Evolutionary conservation across 768 basidiomycete species (phyloP).

Genomic region (Dioszegia hungarica): DNA sequence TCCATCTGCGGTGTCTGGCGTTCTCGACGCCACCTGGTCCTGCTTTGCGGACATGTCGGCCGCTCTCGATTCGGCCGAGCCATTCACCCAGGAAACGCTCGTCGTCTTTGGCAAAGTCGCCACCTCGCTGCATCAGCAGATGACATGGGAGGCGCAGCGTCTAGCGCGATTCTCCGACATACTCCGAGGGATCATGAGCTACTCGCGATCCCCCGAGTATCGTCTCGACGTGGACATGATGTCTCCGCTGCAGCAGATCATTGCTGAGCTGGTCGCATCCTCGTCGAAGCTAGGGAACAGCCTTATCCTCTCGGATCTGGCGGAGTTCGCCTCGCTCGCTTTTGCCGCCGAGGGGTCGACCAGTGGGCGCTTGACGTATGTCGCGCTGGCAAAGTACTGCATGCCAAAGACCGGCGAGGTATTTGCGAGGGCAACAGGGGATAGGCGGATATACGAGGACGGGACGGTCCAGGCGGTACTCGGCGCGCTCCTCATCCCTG

Average conservation of each 20-base stretch:
- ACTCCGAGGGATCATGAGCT: conserved; percentile 69
- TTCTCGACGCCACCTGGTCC: conserved; percentile 60
- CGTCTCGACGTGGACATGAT: conserved; percentile 79
- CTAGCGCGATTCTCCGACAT: conserved; percentile 68
- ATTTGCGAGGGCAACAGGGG: conserved; percentile 63
- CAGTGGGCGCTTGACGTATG: conserved; percentile 66
- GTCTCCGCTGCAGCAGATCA: conserved; percentile 57
- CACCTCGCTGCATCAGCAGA: conserved; percentile 58
- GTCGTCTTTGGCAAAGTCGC: conserved; percentile 69
- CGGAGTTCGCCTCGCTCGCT: conserved; percentile 79
- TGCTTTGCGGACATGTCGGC: conserved; percentile 65
- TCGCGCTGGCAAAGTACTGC: conserved; percentile 77
- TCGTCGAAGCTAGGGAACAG: conserved; percentile 66
- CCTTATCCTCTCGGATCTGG: conserved; percentile 72
- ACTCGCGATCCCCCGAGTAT: conserved; percentile 76
- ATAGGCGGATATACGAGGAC: conserved; percentile 64
- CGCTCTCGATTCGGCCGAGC: conserved; percentile 18
- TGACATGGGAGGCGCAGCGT: conserved; percentile 61
- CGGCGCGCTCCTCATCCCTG: conserved; percentile 76
- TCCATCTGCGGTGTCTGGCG: conserved; percentile 49
- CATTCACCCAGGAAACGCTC: conserved; percentile 81
- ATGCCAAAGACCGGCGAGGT: conserved; percentile 82
- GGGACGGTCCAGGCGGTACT: conserved; percentile 75
- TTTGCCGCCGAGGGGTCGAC: conserved; percentile 61
- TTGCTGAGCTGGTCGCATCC: conserved; percentile 64